Conservation (phyloP, 2,329 filamentous ascomycete genomes). For the Arthroderma sp. region DNA sequence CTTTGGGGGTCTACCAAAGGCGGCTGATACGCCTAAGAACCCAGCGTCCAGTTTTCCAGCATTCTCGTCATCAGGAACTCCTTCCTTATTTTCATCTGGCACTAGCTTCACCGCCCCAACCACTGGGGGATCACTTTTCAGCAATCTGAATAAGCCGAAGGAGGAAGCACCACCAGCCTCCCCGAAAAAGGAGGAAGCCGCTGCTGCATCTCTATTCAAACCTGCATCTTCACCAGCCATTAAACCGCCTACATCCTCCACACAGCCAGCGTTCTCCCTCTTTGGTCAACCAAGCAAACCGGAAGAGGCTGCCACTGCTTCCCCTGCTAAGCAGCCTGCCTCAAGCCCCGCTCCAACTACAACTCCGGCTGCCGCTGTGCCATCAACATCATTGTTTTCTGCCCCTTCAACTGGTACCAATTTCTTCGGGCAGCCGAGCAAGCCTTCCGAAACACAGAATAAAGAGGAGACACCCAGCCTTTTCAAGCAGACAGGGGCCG, state of each 20-base stretch:
- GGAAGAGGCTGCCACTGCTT: neutral
- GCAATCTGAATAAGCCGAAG: constrained; percentile 4
- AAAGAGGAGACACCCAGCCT: neutral
- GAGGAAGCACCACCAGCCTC: neutral
- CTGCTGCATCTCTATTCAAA: too few relatives aligned
- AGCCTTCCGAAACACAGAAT: neutral
- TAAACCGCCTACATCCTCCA: neutral
- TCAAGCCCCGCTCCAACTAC: neutral
- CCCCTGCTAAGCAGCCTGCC: neutral
- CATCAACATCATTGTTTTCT: constrained; percentile 1
- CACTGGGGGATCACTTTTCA: neutral
- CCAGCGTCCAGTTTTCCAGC: neutral
- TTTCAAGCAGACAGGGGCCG: neutral
- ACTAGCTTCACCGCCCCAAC: constrained; percentile 1
- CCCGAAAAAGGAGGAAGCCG: neutral
- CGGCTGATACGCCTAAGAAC: neutral
- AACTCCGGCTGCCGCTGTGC: neutral
- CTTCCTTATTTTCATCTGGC: constrained; percentile 2
- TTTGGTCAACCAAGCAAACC: neutral
- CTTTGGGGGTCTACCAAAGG: neutral
- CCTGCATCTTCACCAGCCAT: too few relatives aligned
- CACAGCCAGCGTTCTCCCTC: constrained; percentile 1
- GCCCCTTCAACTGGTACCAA: neutral
- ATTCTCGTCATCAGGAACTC: neutral
- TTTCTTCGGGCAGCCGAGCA: constrained; percentile 2